Evolutionary conservation across 805 yeast genomes (phyloP), one percentile per base, ranked within the genome.

Genomic region (Clavispora santaluciae): DNA sequence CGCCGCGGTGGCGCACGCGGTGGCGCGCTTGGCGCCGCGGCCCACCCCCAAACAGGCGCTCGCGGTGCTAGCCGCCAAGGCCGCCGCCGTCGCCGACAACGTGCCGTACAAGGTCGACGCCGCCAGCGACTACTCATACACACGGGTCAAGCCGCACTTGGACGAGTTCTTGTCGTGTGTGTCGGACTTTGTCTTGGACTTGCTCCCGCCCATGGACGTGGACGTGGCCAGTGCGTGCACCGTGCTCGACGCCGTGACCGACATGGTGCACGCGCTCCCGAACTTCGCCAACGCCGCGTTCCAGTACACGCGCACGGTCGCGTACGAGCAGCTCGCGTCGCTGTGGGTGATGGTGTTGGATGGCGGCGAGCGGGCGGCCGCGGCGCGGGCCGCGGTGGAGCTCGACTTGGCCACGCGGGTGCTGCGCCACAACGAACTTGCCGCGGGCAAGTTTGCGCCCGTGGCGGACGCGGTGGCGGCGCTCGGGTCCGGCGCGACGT

Each of bases 51-150:
- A 66, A 10, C 70, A 73, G 42, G 74, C 85, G 5, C 56, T 83
- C 8, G 66, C 61, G 9, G 66, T 78, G 31, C 65, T 88, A 39
- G 58, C 64, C 28, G 51, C 55, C 6, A 77, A 79, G 52, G 63
- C 75, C 36, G 56, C 69, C 16, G 56, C 54, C 4, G 75, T 86
- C 21, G 51, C 64, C 16, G 57, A 59, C 8, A 70, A 73, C 44
- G 61, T 88, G 48, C 96, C 96, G 1, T 86, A 84, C 59, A 81
- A 81, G 49, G 87, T 86, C 47, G 89, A 85, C 51, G 69, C 73
- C 8, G 69, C 75, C 26, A 77, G 84, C 35, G 95, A 87, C 59
- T 87, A 87, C 55, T 79, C 90, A 4, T 87, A 78, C 57, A 62
- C 84, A 42, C 70, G 95, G 42, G 85, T 88, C 26, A 79, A 84